Percentiles rank a stretch among this genome's conserved stretches.
phyloP scores from a whole-genome alignment of 768 basidiomycete genomes.

The Leucosporidium scottii region DNA sequence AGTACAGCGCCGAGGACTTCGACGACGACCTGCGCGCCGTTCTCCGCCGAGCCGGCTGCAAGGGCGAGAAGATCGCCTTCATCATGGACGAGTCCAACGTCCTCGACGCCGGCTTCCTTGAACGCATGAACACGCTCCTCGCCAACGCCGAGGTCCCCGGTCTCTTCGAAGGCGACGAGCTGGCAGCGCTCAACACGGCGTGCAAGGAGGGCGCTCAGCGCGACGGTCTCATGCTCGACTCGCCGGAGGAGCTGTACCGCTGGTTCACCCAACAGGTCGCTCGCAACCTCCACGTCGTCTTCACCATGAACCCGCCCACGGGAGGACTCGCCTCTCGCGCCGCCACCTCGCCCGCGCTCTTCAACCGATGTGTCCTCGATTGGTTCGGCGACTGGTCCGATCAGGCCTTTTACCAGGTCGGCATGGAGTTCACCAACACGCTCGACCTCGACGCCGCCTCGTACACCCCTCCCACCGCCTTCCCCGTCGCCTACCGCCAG shows the following conservation, averaged over 20 bases:
- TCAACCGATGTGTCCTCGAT: conserved; percentile 98
- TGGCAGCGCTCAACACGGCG: conserved; percentile 95
- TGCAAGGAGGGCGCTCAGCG: conserved; percentile 99
- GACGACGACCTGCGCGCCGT: conserved; percentile 95
- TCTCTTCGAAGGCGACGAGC: conserved; percentile 99
- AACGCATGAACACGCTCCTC: conserved; percentile 98
- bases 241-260: conserved; percentile 90
- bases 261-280: conserved; percentile 99
- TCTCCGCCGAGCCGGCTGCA: conserved; percentile 89
- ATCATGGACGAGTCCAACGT: conserved; percentile 99
- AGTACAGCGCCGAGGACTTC: conserved; percentile 96
- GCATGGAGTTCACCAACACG: conserved; percentile 88
- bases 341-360: conserved; percentile 93
- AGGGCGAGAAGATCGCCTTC: conserved; percentile 98
- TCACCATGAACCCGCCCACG: conserved; percentile 98
- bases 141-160: conserved; percentile 99
- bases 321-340: conserved; percentile 92
- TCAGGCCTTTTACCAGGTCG: conserved; percentile 96
- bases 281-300: conserved; percentile 95
- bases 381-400: conserved; percentile 99
- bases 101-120: conserved; percentile 95
- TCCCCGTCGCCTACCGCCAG: conserved; percentile 83
- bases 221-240: conserved; percentile 96
- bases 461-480: conserved; percentile 69
- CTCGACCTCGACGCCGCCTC: conserved; percentile 83